Base-by-base conservation (phyloP, 177 flowering plant genomes). In the Vitis hybrid region DNA sequence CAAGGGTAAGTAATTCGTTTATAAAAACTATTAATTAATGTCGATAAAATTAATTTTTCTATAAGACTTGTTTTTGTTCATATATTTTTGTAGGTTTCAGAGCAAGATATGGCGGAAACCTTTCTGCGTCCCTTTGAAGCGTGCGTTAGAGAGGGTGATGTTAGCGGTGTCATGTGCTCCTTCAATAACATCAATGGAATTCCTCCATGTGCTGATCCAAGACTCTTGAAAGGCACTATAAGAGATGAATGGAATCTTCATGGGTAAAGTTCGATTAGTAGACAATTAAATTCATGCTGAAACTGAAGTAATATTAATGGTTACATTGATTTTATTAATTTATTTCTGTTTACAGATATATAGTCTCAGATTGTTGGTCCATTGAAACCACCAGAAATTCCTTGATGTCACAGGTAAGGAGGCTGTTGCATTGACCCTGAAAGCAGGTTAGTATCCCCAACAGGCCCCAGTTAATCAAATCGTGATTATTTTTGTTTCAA, bases 321-420 rank as follows among this genome's bases (percentile, higher is more conserved):
- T 24, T 24, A 24, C 27, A 24, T 24, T 24, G 27, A 24, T 24
- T 0, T 24, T 2, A 24, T 24, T 24, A 24, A 24, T 24, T 24
- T 0, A 24, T 24, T 24, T 24, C 27, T 24, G 27, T 24, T 35
- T 64, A 64, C 10, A 64, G 78, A 46, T 80, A 77, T 60, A 77
- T 72, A 11, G 79, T 72, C 7, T 66, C 83, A 0, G 79, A 77
- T 54, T 80, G 83, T 56, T 78, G 78, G 56, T 80, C 27, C 79
- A 0, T 27, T 80, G 6, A 54, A 72, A 55, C 74, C 66, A 55
- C 3, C 74, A 80, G n/a, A 65, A 72, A 72, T 77, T 66, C 71
- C 76, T 77, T 2, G 17, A 48, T 48, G 77, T 73, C 56, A 0
- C 46, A 35, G 52, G 17, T 3, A 70, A 74, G 64, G 83, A 77